Conservation (phyloP, 345 rosid genomes). For the Nasturtium officinale region DNA sequence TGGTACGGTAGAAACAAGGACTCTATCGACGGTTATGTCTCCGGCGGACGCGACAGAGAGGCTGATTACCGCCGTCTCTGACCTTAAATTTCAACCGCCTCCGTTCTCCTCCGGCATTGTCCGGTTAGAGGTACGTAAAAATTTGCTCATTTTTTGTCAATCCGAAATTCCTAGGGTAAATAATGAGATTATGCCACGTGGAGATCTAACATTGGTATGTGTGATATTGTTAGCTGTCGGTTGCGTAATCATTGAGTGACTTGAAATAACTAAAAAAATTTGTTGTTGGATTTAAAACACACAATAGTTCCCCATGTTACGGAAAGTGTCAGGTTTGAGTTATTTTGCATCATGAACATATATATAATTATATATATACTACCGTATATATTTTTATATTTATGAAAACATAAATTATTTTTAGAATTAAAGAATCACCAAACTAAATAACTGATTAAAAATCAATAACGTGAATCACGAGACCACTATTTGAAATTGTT, state of each 20-base stretch:
- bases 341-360: neutral
- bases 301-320: neutral
- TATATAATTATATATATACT: too few relatives aligned
- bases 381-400: too few relatives aligned
- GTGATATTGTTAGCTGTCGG: conserved; percentile 10
- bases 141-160: neutral
- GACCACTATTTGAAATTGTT: too few relatives aligned
- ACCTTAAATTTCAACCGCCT: conserved; percentile 57
- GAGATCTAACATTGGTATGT: conserved; percentile 21
- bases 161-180: conserved; percentile 10
- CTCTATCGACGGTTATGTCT: conserved; percentile 53
- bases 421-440: neutral
- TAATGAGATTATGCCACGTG: conserved; percentile 51
- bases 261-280: neutral
- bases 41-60: conserved; percentile 58
- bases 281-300: neutral
- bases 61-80: conserved; percentile 53
- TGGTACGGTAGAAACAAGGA: conserved; percentile 56
- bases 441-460: neutral
- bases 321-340: neutral
- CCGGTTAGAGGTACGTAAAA: conserved; percentile 64
- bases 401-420: neutral
- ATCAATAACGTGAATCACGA: neutral
- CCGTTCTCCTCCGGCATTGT: conserved; percentile 63
- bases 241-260: neutral